Evolutionary conservation across 2,329 filamentous ascomycete species (phyloP).

Genomic region (Aspergillus terreus): DNA sequence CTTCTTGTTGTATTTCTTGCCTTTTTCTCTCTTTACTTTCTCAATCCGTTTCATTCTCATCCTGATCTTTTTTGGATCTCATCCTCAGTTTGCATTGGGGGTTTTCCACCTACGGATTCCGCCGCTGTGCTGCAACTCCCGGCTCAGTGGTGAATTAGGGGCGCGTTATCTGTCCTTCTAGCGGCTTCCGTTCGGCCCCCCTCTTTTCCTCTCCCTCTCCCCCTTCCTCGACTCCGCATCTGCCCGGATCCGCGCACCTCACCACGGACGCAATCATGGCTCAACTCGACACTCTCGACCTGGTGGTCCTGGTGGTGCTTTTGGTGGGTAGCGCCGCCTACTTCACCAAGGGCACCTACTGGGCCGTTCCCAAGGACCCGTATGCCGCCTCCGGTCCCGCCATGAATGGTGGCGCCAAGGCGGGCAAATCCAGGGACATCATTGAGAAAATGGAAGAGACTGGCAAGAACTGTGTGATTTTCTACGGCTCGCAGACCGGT

Average conservation of each 20-base stretch:
- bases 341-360: slow-evolving; percentile 95
- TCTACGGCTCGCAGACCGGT: slow-evolving; percentile 97
- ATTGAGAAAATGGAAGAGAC: slow-evolving; percentile 93
- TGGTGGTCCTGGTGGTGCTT: slow-evolving; percentile 82
- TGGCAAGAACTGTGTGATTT: slow-evolving; percentile 95
- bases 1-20: slow-evolving; percentile 1
- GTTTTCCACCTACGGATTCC: not conserved
- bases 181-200: not conserved
- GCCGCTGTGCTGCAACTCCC: not conserved
- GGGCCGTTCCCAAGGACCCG: slow-evolving; percentile 76
- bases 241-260: not conserved
- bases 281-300: slow-evolving; percentile 91
- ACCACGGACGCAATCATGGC: slow-evolving; percentile 60
- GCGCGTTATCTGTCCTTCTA: not conserved
- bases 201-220: slow-evolving; percentile 2
- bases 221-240: not conserved
- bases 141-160: not conserved
- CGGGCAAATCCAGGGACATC: slow-evolving; percentile 85
- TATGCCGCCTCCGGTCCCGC: slow-evolving; percentile 67
- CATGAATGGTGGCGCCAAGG: slow-evolving; percentile 65
- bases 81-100: not conserved
- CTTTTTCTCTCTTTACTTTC: slow-evolving; percentile 7
- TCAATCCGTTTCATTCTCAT: slow-evolving; percentile 2
- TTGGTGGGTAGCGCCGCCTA: slow-evolving; percentile 87
- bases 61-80: not conserved